These are phyloP conservation scores for Aspergillus leporis DNA, from an alignment of 495 filamentous ascomycete species.

Conservation along the genomic window DNA sequence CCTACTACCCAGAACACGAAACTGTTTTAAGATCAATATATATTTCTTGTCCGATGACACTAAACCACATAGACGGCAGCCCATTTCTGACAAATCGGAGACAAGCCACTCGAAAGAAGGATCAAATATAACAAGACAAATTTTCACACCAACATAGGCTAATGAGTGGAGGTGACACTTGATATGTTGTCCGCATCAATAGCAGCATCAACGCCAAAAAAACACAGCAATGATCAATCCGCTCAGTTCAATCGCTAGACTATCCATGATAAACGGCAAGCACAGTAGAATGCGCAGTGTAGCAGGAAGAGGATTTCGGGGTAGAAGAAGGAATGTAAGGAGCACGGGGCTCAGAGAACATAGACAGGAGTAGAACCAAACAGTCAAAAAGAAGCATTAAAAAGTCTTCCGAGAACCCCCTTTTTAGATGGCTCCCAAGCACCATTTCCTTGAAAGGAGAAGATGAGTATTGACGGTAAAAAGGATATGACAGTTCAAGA, in stretches of 20 bases:
- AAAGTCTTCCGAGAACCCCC: not conserved
- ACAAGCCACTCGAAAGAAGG: slow-evolving; percentile 4
- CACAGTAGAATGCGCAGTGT: slow-evolving; percentile 17
- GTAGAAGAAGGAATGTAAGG: slow-evolving; percentile 16
- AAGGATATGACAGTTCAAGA: slow-evolving; percentile 8
- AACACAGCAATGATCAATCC: slow-evolving; percentile 25
- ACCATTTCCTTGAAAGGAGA: slow-evolving; percentile 6
- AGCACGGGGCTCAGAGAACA: slow-evolving; percentile 15
- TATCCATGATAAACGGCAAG: slow-evolving; percentile 30
- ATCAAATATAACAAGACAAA: slow-evolving; percentile 14
- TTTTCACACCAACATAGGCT: slow-evolving; percentile 18
- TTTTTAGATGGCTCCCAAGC: not conserved
- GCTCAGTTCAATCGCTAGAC: slow-evolving; percentile 37
- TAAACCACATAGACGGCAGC: slow-evolving; percentile 9
- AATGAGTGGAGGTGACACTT: slow-evolving; percentile 24
- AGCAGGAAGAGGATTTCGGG: slow-evolving; percentile 9
- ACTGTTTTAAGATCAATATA: slow-evolving; percentile 14
- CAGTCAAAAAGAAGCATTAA: slow-evolving; percentile 9
- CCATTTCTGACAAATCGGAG: slow-evolving; percentile 13
- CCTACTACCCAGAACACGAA: not conserved
- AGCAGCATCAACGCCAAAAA: slow-evolving; percentile 20
- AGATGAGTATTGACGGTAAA: slow-evolving; percentile 9
- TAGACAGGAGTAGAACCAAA: slow-evolving; percentile 5
- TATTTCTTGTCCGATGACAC: slow-evolving; percentile 18
- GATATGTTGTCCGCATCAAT: slow-evolving; percentile 11